phyloP scores from a whole-genome alignment of 352 stramenopile species.

The Phytophthora sansomeana region DNA sequence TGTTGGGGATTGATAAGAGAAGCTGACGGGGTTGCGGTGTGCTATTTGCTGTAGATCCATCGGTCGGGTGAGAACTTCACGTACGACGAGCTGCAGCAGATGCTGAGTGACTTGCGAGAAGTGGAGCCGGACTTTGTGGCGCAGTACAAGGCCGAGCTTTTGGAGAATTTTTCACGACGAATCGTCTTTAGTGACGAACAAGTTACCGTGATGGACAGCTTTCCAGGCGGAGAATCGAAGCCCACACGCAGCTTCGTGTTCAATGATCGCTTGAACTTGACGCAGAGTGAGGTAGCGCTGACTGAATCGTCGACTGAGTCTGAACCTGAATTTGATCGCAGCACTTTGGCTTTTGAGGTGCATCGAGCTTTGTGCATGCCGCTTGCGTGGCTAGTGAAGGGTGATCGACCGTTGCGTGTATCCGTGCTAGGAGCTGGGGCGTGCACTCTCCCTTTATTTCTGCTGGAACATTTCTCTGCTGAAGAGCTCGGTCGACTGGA shows the following conservation, averaged over 20 bases:
- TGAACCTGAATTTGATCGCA: constrained; percentile 49
- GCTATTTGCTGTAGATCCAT: constrained; percentile 58
- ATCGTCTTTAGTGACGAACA: constrained; percentile 62
- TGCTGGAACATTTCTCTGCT: constrained; percentile 44
- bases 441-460: constrained; percentile 61
- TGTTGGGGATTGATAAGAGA: background rate
- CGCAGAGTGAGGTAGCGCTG: constrained; percentile 76
- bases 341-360: constrained; percentile 63
- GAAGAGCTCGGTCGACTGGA: constrained; percentile 48
- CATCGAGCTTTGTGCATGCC: constrained; percentile 68
- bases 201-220: constrained; percentile 73
- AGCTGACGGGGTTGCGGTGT: constrained; percentile 5
- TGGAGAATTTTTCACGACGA: constrained; percentile 59
- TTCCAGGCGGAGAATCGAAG: constrained; percentile 39
- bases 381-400: constrained; percentile 34
- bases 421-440: constrained; percentile 67
- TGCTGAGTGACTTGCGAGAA: constrained; percentile 66
- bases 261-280: constrained; percentile 72
- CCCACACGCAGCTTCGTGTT: constrained; percentile 77
- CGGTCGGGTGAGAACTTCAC: constrained; percentile 79
- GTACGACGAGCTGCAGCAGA: constrained; percentile 65
- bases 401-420: constrained; percentile 33
- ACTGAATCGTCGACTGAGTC: constrained; percentile 11
- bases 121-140: constrained; percentile 61
- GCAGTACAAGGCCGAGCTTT: constrained; percentile 67